A percentile compares a stretch with the other conserved stretches of the same genome.
Conservation (phyloP, 108 stramenopile species). For the Cylindrotheca fusiformis region DNA sequence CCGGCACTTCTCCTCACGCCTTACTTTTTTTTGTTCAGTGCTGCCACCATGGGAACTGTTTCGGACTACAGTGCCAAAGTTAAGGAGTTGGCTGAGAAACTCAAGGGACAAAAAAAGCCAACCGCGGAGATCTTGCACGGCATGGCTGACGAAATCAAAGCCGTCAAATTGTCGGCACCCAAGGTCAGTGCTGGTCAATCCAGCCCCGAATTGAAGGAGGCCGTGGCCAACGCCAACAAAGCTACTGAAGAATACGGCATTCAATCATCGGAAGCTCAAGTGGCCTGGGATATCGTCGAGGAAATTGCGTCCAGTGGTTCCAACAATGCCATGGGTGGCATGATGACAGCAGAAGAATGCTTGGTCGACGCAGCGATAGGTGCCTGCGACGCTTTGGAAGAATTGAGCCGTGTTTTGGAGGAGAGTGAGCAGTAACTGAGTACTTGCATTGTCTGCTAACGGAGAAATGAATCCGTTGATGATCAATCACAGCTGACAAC, state of each 20-base stretch:
- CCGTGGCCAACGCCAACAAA: slow-evolving; percentile 55
- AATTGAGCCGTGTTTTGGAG: slow-evolving; percentile 33
- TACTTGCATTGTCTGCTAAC: no score
- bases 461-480: no score
- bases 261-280: slow-evolving; percentile 52
- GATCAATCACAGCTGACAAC: no score
- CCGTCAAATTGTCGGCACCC: slow-evolving; percentile 24
- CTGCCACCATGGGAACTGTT: slow-evolving; percentile 20
- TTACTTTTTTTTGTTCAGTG: slow-evolving; percentile 13
- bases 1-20: background rate
- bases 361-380: slow-evolving; percentile 38
- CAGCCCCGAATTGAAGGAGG: slow-evolving; percentile 31
- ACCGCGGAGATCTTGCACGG: slow-evolving; percentile 3
- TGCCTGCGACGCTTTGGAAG: slow-evolving; percentile 49
- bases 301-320: slow-evolving; percentile 48
- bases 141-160: slow-evolving; percentile 19
- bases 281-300: slow-evolving; percentile 85
- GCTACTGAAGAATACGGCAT: slow-evolving; percentile 47
- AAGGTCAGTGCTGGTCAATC: background rate
- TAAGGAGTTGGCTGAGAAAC: slow-evolving; percentile 13
- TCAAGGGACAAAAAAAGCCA: slow-evolving; percentile 3
- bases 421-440: no score
- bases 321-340: slow-evolving; percentile 24
- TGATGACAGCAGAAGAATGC: slow-evolving; percentile 39
- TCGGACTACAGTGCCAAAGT: slow-evolving; percentile 26